Conservation (phyloP, 176 grass and related monocot genomes). For the sorghum (Sorghum bicolor) region Sorghum_bicolor_NCBIv3 NC_012879.2:681001-681500, state of each 20-base stretch:
- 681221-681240: background rate
- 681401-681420: background rate
- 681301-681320: background rate
- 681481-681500: background rate
- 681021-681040: background rate
- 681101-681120: background rate
- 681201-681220: background rate
- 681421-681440: background rate
- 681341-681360: background rate
- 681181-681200: background rate
- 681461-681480: background rate
- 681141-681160: background rate
- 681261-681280: background rate
- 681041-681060: background rate
- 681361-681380: background rate
- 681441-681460: background rate
- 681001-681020: background rate
- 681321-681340: background rate
- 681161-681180: background rate
- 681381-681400: background rate
- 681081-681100: background rate
- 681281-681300: background rate
- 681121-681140: background rate
- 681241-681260: background rate
- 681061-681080: background rate